These are phyloP conservation scores for Capsella rubella DNA, from an alignment of 441 rosid genomes.

Conservation along the genomic window DNA sequence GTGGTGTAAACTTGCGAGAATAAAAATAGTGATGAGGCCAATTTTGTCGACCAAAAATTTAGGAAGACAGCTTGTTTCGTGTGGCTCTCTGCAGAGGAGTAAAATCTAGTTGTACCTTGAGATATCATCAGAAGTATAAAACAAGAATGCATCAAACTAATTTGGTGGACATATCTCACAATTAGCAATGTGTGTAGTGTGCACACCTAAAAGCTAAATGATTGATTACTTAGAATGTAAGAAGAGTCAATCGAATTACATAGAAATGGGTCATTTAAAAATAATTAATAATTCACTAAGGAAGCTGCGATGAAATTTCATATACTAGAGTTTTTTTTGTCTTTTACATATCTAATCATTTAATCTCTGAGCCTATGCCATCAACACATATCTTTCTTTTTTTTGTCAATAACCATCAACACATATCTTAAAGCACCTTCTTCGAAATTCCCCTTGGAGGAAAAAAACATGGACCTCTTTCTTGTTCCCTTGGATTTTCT, in stretches of 20 bases:
- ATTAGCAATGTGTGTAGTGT: not conserved
- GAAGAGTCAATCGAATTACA: slow-evolving; percentile 7
- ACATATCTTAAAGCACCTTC: slow-evolving; percentile 37
- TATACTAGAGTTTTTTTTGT: slow-evolving; percentile 5
- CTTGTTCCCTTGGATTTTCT: slow-evolving; percentile 37
- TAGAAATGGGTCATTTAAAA: not conserved
- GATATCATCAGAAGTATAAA: not conserved
- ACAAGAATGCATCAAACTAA: not conserved
- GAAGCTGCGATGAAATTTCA: slow-evolving; percentile 43
- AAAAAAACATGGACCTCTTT: slow-evolving; percentile 35
- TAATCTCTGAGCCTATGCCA: slow-evolving; percentile 24
- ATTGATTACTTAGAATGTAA: slow-evolving; percentile 35
- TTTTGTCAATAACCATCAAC: too few species aligned
- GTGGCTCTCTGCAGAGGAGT: slow-evolving; percentile 8
- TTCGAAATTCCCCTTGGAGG: slow-evolving; percentile 39
- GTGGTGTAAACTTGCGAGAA: slow-evolving; percentile 22
- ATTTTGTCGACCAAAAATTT: not conserved
- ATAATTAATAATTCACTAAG: slow-evolving; percentile 3
- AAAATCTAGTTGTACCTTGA: not conserved
- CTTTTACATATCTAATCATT: slow-evolving; percentile 33
- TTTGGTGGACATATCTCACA: slow-evolving; percentile 6
- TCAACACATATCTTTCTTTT: slow-evolving; percentile 32
- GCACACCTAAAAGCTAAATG: slow-evolving; percentile 22
- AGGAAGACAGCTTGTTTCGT: slow-evolving; percentile 15
- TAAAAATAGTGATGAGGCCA: slow-evolving; percentile 8